A percentile compares a stretch with the other conserved stretches of the same genome.
Conservation (phyloP, 805 yeast genomes). For the Candida maltosa region DNA sequence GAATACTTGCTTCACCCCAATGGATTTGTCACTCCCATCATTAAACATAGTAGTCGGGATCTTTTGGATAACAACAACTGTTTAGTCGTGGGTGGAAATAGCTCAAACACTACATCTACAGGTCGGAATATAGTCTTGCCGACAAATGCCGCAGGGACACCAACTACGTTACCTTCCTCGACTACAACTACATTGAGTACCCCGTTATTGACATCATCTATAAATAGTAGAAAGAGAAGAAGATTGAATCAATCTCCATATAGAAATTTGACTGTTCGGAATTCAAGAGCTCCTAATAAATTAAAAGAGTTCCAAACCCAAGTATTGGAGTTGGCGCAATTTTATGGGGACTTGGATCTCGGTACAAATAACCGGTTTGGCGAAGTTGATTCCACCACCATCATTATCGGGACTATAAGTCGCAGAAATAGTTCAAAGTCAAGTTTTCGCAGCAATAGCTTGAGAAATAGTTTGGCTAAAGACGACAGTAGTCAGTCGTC, state of each 20-base stretch:
- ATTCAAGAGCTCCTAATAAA: slow-evolving; percentile 3
- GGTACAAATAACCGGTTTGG: slow-evolving; percentile 8
- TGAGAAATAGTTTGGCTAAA: slow-evolving; percentile 3
- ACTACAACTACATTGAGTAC: neutral
- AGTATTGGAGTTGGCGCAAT: slow-evolving; percentile 9
- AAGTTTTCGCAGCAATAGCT: slow-evolving; percentile 8
- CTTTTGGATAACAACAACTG: too few species aligned
- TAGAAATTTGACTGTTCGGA: slow-evolving; percentile 5
- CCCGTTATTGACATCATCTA: slow-evolving; percentile 3
- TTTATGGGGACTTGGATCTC: slow-evolving; percentile 7
- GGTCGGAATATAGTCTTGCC: slow-evolving; percentile 1
- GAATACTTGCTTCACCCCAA: slow-evolving; percentile 5
- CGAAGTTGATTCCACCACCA: slow-evolving; percentile 8
- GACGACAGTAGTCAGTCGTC: slow-evolving; percentile 3
- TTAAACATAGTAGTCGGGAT: too few species aligned
- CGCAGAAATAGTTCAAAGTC: slow-evolving; percentile 6
- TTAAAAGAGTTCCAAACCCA: slow-evolving; percentile 6
- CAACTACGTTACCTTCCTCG: neutral
- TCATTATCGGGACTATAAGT: slow-evolving; percentile 6
- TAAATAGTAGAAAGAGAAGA: slow-evolving; percentile 4
- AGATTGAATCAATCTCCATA: slow-evolving; percentile 1
- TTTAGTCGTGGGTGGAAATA: neutral
- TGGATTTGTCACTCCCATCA: slow-evolving; percentile 5
- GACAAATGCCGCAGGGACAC: neutral
- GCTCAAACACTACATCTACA: neutral